Base-by-base conservation (phyloP, 306 rosid species). In the Datisca glomerata region DNA sequence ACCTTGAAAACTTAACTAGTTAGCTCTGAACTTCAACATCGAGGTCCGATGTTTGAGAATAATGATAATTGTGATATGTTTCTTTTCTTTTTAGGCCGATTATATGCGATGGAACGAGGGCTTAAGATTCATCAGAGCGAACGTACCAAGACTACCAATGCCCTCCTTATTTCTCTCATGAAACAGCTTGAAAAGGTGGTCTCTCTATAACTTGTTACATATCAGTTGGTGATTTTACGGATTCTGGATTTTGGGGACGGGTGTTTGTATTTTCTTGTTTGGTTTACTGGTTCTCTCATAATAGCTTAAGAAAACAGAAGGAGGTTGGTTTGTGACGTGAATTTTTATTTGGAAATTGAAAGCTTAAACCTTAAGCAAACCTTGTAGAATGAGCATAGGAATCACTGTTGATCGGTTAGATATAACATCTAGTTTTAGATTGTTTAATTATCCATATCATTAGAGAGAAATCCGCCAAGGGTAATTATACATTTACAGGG, bases 31-130 rank as follows among this genome's bases (percentile, higher is more conserved):
- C 53, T 54, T 22, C 23, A 11, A 16, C 18, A 28, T 50, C 51
- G 24, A n/a, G 14, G 10, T 29, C 31, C 37, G 35, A 7, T 22
- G 2, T 24, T 4, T 35, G 17, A 11, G 24, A 7, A 47, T 40
- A 8, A 4, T 37, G 70, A 57, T 21, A 17, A 53, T 27, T 19
- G 36, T 5, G 41, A n/a, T 7, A 17, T 12, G 12, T 40, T 11
- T 53, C 17, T 33, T 42, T 41, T 14, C 5, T 29, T 38, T 33
- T 43, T 44, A 91, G 99, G 96, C 75, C 96, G 99, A 57, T 73
- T 91, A 34, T 85, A 80, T 64, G 96, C 99, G 27, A 91, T 91
- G 98, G 98, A 91, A 49, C 74, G 86, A 29, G 98, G 98, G 16
- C 63, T 91, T 45, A 91, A 55, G 92, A 78, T 91, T 68, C 92